Evolutionary conservation across 176 grass and related monocot species (phyloP), one percentile per base, ranked within the genome.

Genomic region (Oryza longistaminata): DNA sequence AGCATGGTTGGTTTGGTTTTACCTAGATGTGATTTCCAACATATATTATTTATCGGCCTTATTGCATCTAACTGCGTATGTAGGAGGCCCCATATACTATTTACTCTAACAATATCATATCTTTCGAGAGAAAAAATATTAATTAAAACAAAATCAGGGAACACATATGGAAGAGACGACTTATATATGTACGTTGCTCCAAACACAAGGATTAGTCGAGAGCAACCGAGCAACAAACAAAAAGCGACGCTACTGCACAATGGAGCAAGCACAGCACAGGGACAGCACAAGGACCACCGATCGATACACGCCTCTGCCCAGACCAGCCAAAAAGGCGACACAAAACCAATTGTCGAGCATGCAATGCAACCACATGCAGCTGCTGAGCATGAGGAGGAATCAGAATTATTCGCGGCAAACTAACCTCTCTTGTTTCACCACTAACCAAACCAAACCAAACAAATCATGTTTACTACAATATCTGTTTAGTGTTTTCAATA

Each of bases 351-450:
- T 40, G 68, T 10, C 11, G 35, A 61, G 58, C 58, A 61, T 61
- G 58, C 21, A 61, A 61, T 61, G 58, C 21, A 61, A 22, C 21
- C 58, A 62, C 58, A 62, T 58, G 58, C n/a, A 72, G 68, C 35
- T 82, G 80, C 68, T 62, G 68, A 43, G 42, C 39, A 40, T 40
- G 42, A 82, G 80, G 42, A 82, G 80, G 80, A 82, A 82, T 82
- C 80, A 72, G 50, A 72, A 62, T 53, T 72, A 34, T 10, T 17
- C 64, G 11, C 7, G 10, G 8, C 19, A 62, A 10, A 61, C 8
- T n/a, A 62, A 24, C 9, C 2, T 11, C 21, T 10, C 1, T 11
- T n/a, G 58, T 62, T 62, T 62, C 58, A 62, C n/a, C n/a, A 62
- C 7, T 10, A 62, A 62, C n/a, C 2, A 61, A 61, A 22, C 15